phyloP scores from a whole-genome alignment of 768 basidiomycete genomes.

The Suillus brevipes region DNA sequence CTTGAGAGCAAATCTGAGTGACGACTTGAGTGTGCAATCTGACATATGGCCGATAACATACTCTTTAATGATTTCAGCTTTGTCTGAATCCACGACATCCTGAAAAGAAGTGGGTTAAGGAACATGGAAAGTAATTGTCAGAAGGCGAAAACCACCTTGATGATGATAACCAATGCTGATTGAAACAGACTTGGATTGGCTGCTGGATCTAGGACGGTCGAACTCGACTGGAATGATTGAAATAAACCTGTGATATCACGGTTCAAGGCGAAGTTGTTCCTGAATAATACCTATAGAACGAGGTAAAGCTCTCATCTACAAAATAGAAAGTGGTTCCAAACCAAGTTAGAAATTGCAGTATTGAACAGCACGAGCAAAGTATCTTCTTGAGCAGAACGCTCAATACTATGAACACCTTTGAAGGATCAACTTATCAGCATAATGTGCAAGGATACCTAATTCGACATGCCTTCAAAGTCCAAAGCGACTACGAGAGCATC shows the following conservation, averaged over 20 bases:
- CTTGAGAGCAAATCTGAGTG: slow-evolving; percentile 51
- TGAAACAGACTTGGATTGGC: slow-evolving; percentile 59
- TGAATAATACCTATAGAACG: slow-evolving; percentile 51
- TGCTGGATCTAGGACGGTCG: slow-evolving; percentile 56
- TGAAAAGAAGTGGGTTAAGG: slow-evolving; percentile 18
- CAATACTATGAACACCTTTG: slow-evolving; percentile 59
- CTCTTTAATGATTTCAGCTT: slow-evolving; percentile 58
- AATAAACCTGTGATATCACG: slow-evolving; percentile 62
- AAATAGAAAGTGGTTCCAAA: slow-evolving; percentile 24
- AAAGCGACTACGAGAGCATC: slow-evolving; percentile 56
- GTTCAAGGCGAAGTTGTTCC: slow-evolving; percentile 64
- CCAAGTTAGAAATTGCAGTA: slow-evolving; percentile 63
- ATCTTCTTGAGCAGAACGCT: slow-evolving; percentile 63
- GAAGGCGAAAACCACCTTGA: slow-evolving; percentile 43
- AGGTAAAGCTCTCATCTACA: background rate
- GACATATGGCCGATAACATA: slow-evolving; percentile 27
- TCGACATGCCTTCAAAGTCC: slow-evolving; percentile 56
- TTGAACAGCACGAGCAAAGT: slow-evolving; percentile 64
- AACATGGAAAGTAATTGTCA: background rate
- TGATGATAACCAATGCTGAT: slow-evolving; percentile 60
- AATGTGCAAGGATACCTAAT: slow-evolving; percentile 7
- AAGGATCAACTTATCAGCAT: background rate
- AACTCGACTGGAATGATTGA: slow-evolving; percentile 61
- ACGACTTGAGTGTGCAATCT: background rate
- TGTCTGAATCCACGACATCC: slow-evolving; percentile 67